Evolutionary conservation across 2,329 filamentous ascomycete genomes (phyloP).

Genomic region (Helicocarpus griseus): DNA sequence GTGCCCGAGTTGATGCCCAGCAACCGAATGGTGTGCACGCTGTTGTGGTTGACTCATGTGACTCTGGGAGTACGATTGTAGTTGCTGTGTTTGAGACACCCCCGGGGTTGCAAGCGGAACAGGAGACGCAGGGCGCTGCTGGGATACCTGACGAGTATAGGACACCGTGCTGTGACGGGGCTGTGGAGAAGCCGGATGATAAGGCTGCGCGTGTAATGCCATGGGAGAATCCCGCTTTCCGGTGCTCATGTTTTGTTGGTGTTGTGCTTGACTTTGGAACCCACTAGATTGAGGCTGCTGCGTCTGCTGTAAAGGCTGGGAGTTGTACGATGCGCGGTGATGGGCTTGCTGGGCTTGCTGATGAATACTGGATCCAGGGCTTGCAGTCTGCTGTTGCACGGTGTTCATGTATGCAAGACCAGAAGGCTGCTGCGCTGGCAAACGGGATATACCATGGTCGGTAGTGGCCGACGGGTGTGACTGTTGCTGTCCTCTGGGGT

Average conservation of each 20-base stretch:
- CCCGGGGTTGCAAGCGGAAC: constrained; percentile 10
- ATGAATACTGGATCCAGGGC: neutral
- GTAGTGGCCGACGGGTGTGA: neutral
- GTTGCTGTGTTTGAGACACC: neutral
- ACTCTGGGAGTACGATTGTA: constrained; percentile 11
- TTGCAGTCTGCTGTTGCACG: neutral
- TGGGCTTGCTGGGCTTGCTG: constrained; percentile 10
- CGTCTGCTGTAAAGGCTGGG: neutral
- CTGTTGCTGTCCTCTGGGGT: constrained; percentile 24
- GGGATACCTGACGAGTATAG: constrained; percentile 22
- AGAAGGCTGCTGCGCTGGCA: constrained; percentile 2
- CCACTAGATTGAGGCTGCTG: constrained; percentile 17
- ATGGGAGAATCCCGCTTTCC: constrained; percentile 10
- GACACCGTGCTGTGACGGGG: constrained; percentile 20
- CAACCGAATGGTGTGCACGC: neutral
- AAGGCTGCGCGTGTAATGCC: constrained; percentile 24
- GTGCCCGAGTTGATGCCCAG: neutral
- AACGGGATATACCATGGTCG: constrained; percentile 1
- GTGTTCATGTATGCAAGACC: neutral
- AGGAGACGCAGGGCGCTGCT: constrained; percentile 16
- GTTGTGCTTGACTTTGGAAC: constrained; percentile 16
- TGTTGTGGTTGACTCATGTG: constrained; percentile 13
- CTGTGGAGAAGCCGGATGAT: constrained; percentile 21
- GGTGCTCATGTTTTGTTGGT: constrained; percentile 6
- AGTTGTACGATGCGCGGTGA: constrained; percentile 5